A percentile compares a stretch with the other conserved stretches of the same genome.
These are phyloP conservation scores for Thozetella sp. DNA, from an alignment of 495 filamentous ascomycete genomes.

Conservation along the genomic window DNA sequence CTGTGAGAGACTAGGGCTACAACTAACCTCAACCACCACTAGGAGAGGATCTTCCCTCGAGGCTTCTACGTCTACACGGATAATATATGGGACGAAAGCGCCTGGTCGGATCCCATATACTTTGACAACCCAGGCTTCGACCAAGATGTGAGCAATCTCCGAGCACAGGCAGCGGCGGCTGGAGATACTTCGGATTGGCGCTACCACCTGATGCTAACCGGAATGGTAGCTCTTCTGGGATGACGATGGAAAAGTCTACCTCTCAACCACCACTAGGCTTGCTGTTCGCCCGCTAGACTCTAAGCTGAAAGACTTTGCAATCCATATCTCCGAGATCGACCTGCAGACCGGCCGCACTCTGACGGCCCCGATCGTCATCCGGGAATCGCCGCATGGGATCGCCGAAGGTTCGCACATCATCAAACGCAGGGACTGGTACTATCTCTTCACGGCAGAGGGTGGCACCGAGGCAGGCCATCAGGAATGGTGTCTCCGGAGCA, in stretches of 20 bases:
- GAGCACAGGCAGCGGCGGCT: too few species aligned
- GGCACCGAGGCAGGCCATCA: slow-evolving; percentile 47
- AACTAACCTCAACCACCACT: too few species aligned
- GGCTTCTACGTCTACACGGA: slow-evolving; percentile 49
- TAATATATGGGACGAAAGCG: slow-evolving; percentile 45
- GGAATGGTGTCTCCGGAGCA: slow-evolving; percentile 10
- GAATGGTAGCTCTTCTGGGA: slow-evolving; percentile 37
- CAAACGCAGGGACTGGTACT: slow-evolving; percentile 45
- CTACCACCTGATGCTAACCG: not conserved
- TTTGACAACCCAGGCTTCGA: slow-evolving; percentile 51
- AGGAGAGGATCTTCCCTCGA: slow-evolving; percentile 44
- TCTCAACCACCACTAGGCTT: slow-evolving; percentile 28
- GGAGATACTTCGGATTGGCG: too few species aligned
- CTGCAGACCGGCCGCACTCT: slow-evolving; percentile 22
- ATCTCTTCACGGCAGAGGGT: slow-evolving; percentile 52
- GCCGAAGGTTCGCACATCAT: slow-evolving; percentile 52
- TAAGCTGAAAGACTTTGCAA: slow-evolving; percentile 27
- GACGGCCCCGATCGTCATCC: slow-evolving; percentile 23
- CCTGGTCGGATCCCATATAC: slow-evolving; percentile 51
- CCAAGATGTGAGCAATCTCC: slow-evolving; percentile 48
- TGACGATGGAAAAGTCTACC: slow-evolving; percentile 34
- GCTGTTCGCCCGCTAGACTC: slow-evolving; percentile 2
- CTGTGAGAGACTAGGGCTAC: too few species aligned
- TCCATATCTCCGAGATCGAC: slow-evolving; percentile 34
- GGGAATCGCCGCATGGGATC: slow-evolving; percentile 6